phyloP scores from a whole-genome alignment of 345 rosid genomes.

The Sapria himalayana region DNA sequence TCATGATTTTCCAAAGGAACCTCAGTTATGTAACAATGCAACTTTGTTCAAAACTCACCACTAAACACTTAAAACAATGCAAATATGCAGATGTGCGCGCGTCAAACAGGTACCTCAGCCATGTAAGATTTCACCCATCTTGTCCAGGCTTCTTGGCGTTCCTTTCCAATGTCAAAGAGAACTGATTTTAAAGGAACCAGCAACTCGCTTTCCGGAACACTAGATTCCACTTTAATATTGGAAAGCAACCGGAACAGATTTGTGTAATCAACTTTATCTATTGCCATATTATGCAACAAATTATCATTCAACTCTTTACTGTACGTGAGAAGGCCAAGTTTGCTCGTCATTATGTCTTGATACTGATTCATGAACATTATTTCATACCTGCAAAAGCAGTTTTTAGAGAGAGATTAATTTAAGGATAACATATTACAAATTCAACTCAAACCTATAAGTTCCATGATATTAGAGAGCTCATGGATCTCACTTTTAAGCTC shows the following conservation, averaged over 20 bases:
- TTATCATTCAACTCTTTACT: slow-evolving; percentile 65
- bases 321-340: slow-evolving; percentile 84
- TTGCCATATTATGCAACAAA: slow-evolving; percentile 83
- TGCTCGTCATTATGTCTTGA: slow-evolving; percentile 71
- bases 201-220: slow-evolving; percentile 38
- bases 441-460: too few species aligned
- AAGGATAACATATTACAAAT: too few species aligned
- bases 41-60: too few species aligned
- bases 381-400: slow-evolving; percentile 62
- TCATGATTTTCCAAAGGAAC: too few species aligned
- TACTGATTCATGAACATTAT: slow-evolving; percentile 91
- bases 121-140: slow-evolving; percentile 66
- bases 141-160: slow-evolving; percentile 87
- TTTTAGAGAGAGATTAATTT: too few species aligned
- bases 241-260: slow-evolving; percentile 75
- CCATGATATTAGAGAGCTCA: too few species aligned
- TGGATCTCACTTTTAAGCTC: too few species aligned
- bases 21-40: too few species aligned
- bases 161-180: slow-evolving; percentile 83
- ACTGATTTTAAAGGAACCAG: slow-evolving; percentile 65
- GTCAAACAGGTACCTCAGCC: slow-evolving; percentile 83
- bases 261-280: slow-evolving; percentile 94
- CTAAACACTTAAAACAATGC: too few species aligned
- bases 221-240: slow-evolving; percentile 50
- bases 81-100: too few species aligned